Conservation (phyloP, 306 rosid genomes). For the Quercus cerris region DNA sequence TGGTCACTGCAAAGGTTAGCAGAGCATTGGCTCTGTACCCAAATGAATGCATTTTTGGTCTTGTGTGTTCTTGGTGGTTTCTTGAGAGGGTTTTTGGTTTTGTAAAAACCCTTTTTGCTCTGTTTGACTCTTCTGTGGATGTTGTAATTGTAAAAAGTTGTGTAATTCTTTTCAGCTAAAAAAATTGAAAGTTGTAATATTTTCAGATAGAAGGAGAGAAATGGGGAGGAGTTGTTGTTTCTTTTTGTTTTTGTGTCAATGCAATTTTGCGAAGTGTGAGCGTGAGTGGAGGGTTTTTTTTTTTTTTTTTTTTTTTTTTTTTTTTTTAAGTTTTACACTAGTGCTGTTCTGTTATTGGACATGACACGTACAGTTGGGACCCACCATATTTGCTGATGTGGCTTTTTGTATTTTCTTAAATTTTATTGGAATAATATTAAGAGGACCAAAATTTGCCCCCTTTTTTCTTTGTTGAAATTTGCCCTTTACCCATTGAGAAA, state of each 20-base stretch:
- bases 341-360: slow-evolving; percentile 36
- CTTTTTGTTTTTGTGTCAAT: too few relatives aligned
- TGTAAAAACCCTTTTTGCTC: not conserved
- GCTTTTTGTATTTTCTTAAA: not conserved
- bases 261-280: not conserved
- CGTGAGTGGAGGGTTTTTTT: not conserved
- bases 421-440: not conserved
- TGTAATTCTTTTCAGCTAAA: too few relatives aligned
- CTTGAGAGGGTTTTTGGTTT: not conserved
- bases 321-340: too few relatives aligned
- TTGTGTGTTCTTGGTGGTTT: not conserved
- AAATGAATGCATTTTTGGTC: slow-evolving; percentile 72
- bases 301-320: too few relatives aligned
- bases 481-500: too few relatives aligned
- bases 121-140: not conserved
- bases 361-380: slow-evolving; percentile 36
- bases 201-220: too few relatives aligned
- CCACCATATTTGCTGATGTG: not conserved
- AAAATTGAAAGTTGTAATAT: too few relatives aligned
- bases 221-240: too few relatives aligned
- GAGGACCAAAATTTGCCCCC: too few relatives aligned
- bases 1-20: slow-evolving; percentile 74
- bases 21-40: slow-evolving; percentile 82
- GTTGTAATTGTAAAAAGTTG: too few relatives aligned
- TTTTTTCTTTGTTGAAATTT: too few relatives aligned